These are phyloP conservation scores for Fistulina hepatica DNA, from an alignment of 1,284 basidiomycete genomes.

Conservation along the genomic window DNA sequence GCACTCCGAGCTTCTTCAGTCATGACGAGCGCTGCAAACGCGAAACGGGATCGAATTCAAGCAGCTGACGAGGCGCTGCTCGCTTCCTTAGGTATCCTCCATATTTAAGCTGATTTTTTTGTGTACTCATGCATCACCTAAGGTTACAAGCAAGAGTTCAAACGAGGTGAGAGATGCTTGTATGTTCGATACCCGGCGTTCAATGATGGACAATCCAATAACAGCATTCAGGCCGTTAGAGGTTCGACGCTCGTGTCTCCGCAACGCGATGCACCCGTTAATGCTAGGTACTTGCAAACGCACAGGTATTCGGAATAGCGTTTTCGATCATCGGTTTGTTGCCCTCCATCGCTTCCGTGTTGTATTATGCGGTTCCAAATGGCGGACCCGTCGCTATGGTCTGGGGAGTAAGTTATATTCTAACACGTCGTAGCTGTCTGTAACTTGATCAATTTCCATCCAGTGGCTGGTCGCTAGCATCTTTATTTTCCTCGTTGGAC, in stretches of 20 bases:
- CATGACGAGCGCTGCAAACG: no score
- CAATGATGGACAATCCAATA: no score
- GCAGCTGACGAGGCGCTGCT: no score
- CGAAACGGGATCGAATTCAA: no score
- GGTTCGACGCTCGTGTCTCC: no score
- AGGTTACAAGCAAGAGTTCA: slow-evolving; percentile 45
- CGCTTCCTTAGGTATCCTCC: no score
- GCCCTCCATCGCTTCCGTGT: slow-evolving; percentile 17
- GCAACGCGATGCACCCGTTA: no score
- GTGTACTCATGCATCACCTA: no score
- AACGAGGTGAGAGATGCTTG: slow-evolving; percentile 19
- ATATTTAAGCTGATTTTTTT: no score
- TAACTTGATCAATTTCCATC: not conserved
- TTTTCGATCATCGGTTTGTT: slow-evolving; percentile 19
- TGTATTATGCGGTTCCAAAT: slow-evolving; percentile 15
- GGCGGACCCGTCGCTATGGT: slow-evolving; percentile 16
- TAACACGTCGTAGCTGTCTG: not conserved
- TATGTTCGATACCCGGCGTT: not conserved
- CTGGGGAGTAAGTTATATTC: slow-evolving; percentile 9
- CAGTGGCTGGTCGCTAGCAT: slow-evolving; percentile 15
- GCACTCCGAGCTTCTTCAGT: no score
- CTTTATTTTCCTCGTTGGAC: slow-evolving; percentile 14
- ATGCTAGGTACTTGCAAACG: slow-evolving; percentile 13
- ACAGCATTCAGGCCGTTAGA: no score
- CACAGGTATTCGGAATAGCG: slow-evolving; percentile 17